Evolutionary conservation across 2,329 filamentous ascomycete species (phyloP), one percentile per base, ranked within the genome.

Genomic region (Cadophora sp.): DNA sequence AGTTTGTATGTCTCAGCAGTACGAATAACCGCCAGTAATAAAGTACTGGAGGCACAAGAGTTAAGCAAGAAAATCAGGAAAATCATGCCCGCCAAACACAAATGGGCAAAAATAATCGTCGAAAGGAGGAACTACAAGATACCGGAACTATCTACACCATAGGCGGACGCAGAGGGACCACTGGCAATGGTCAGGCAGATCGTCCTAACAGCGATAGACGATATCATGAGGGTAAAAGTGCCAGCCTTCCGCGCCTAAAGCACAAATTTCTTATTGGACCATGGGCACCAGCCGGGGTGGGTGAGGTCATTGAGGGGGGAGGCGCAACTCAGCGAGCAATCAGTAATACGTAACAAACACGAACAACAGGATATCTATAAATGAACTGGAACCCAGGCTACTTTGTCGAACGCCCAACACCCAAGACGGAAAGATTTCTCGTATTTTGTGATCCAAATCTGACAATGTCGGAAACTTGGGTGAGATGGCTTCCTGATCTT

Each of bases 211-310:
- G 20, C 47, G n/a, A 13, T 50, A 14, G 22, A 50, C 20, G 47
- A 50, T 50, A 7, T 24, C 47, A n/a, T 24, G 47, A 50, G 22
- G 36, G 51, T 51, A 68, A 48, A 53, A 59, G 59, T 39, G 51
- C 51, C 33, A 48, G 59, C 43, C 56, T 33, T 43, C n/a, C 50
- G 36, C 66, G 50, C 33, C 20, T n/a, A 22, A 59, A 53, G 20
- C 55, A 68, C 27, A 27, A 68, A 66, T 4, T 33, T 48, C 55
- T 24, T 30, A 63, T 68, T 30, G 63, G 59, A 53, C 48, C 63
- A 36, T 67, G 60, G 64, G 64, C 56, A 43, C 45, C 67, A 53
- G 66, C 66, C 39, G n/a, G n/a, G n/a, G 63, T 68, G 20, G 39
- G 33, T 39, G 66, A 68, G 41, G 47, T 20, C 63, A 51, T 68